These are phyloP conservation scores for Croton setiger DNA, from an alignment of 441 rosid genomes.

Conservation along the genomic window DNA sequence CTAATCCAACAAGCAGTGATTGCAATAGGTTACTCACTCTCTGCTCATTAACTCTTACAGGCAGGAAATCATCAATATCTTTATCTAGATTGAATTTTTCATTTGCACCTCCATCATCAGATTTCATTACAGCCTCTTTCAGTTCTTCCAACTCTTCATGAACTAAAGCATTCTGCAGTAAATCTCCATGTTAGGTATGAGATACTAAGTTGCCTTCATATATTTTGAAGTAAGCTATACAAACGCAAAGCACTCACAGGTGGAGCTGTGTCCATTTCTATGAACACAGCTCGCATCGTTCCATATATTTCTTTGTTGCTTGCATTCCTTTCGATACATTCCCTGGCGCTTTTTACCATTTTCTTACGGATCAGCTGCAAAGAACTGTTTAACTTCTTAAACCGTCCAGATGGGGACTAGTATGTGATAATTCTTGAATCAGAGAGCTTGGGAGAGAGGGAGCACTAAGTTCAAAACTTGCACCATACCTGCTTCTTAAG, in stretches of 20 bases:
- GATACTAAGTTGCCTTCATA: neutral
- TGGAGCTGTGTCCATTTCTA: conserved; percentile 65
- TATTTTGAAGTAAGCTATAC: neutral
- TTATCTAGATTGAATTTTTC: conserved; percentile 66
- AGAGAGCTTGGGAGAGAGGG: neutral
- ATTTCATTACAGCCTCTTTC: conserved; percentile 68
- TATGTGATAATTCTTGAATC: neutral
- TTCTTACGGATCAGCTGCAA: conserved; percentile 68
- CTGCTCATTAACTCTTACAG: conserved; percentile 83
- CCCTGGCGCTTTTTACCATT: conserved; percentile 75
- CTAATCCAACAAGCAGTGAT: conserved; percentile 57
- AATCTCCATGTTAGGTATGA: conserved; percentile 8
- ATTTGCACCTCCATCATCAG: conserved; percentile 34
- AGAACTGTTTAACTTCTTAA: conserved; percentile 9
- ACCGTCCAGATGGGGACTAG: neutral
- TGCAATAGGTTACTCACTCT: conserved; percentile 78
- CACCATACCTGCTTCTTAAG: conserved; percentile 69
- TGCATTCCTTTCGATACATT: conserved; percentile 55
- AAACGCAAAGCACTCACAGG: conserved; percentile 32
- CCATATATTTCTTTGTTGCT: conserved; percentile 72
- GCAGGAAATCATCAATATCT: conserved; percentile 64
- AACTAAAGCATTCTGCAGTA: conserved; percentile 39
- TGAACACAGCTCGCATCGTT: conserved; percentile 72
- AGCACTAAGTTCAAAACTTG: neutral
- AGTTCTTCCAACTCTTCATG: conserved; percentile 53